phyloP scores from a whole-genome alignment of 2,329 filamentous ascomycete species.

The Bipolaris bicolor region DNA sequence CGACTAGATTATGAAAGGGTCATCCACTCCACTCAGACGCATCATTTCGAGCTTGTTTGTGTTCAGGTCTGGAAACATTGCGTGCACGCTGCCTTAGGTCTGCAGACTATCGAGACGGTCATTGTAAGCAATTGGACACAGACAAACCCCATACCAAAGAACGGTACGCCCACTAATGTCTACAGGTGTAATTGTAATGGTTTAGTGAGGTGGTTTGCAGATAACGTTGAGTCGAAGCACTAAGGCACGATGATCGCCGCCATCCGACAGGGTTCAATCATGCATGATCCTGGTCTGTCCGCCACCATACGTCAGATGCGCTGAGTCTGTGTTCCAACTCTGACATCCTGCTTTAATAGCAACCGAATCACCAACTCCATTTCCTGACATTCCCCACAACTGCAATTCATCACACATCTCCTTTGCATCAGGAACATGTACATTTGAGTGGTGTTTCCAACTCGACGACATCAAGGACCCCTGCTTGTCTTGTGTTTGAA shows the following conservation, averaged over 20 bases:
- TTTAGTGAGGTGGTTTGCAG: no score
- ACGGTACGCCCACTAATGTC: background rate
- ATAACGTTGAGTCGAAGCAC: background rate
- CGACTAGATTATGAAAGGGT: constrained; percentile 37
- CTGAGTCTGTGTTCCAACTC: constrained; percentile 34
- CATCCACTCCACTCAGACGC: constrained; percentile 25
- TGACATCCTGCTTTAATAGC: constrained; percentile 36
- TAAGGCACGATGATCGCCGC: constrained; percentile 24
- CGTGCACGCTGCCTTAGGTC: background rate
- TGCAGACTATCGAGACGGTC: background rate
- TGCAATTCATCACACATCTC: background rate
- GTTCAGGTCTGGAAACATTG: background rate
- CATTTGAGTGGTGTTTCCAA: background rate
- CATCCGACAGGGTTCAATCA: constrained; percentile 20
- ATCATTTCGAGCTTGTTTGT: background rate
- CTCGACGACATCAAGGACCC: background rate
- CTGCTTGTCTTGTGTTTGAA: background rate
- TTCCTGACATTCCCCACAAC: background rate
- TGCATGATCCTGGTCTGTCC: constrained; percentile 26
- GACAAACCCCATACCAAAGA: background rate
- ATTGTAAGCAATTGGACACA: background rate
- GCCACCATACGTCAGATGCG: constrained; percentile 46
- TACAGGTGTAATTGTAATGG: no score
- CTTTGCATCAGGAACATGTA: background rate
- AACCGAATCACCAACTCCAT: constrained; percentile 3